phyloP scores from a whole-genome alignment of 1,284 basidiomycete genomes.

The Phenoliferia sp. region DNA sequence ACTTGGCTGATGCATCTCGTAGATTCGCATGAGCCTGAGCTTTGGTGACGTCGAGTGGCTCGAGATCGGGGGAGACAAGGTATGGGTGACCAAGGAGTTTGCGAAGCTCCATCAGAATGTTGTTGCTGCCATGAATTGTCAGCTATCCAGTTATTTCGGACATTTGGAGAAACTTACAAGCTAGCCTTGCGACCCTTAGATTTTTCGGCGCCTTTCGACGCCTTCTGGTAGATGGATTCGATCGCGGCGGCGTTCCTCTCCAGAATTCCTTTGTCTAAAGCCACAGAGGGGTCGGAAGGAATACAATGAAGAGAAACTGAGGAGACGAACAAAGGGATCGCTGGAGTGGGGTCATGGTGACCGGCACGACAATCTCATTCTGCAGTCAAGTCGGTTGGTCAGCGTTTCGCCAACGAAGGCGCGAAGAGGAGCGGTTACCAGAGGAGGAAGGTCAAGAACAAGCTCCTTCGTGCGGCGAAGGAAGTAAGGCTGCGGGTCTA shows the following conservation, averaged over 20 bases:
- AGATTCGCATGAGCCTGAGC: conserved; percentile 48
- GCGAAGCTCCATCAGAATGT: conserved; percentile 73
- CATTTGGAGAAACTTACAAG: conserved; percentile 18
- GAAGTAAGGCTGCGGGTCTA: conserved; percentile 93
- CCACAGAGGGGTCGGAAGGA: conserved; percentile 39
- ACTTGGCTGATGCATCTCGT: conserved; percentile 65
- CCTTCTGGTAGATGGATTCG: conserved; percentile 29
- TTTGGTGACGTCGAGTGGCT: conserved; percentile 48
- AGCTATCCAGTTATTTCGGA: neutral
- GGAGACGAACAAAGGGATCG: conserved; percentile 76
- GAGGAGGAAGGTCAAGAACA: conserved; percentile 84
- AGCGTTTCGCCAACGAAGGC: neutral
- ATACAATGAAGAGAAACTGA: conserved; percentile 2
- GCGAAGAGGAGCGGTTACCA: conserved; percentile 58
- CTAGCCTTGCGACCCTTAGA: conserved; percentile 37
- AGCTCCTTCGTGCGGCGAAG: conserved; percentile 87
- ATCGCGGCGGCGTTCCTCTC: conserved; percentile 45
- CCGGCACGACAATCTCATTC: conserved; percentile 71
- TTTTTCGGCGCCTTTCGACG: conserved; percentile 32
- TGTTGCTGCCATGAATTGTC: conserved; percentile 47
- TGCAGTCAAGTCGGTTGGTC: conserved; percentile 14
- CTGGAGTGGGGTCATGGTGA: conserved; percentile 82
- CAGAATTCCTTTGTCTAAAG: conserved; percentile 59
- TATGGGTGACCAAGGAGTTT: conserved; percentile 76
- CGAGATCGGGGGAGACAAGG: conserved; percentile 73